Conservation (phyloP, 2,329 filamentous ascomycete genomes). For the Aspergillus jensenii region DNA sequence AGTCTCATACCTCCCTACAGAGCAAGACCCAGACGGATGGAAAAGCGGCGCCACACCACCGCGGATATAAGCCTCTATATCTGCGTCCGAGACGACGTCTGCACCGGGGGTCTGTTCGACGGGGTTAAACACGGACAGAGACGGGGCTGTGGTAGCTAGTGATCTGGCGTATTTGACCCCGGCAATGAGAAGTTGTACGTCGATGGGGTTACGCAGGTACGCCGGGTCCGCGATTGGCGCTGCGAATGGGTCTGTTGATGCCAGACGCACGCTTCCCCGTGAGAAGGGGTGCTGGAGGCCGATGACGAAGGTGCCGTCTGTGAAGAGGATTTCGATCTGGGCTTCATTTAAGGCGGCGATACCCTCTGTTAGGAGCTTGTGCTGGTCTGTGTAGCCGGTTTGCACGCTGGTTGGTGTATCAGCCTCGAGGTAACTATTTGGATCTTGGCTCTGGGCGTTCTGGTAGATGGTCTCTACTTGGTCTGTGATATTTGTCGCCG, state of each 20-base stretch:
- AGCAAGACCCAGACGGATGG: constrained; percentile 5
- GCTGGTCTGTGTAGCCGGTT: constrained; percentile 4
- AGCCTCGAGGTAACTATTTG: background rate
- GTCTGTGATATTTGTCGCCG: background rate
- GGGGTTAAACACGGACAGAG: background rate
- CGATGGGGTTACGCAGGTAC: constrained; percentile 1
- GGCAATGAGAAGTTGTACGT: background rate
- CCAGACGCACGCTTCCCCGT: constrained; percentile 4
- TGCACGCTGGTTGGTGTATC: background rate
- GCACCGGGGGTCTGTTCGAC: constrained; percentile 1
- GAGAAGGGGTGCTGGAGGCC: constrained; percentile 7
- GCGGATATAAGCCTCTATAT: constrained; percentile 2
- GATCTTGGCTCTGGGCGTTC: background rate
- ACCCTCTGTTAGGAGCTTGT: background rate
- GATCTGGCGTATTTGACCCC: background rate
- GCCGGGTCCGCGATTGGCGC: background rate
- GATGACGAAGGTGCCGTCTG: constrained; percentile 7
- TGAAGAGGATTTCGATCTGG: constrained; percentile 9
- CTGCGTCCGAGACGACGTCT: background rate
- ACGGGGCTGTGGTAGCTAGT: background rate
- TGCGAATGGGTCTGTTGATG: background rate
- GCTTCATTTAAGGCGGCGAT: constrained; percentile 2
- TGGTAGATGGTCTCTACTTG: background rate
- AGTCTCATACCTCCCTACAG: background rate
- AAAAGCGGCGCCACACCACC: background rate